Conservation (phyloP, 2,329 filamentous ascomycete species). For the Hypoxylon sp. region DNA sequence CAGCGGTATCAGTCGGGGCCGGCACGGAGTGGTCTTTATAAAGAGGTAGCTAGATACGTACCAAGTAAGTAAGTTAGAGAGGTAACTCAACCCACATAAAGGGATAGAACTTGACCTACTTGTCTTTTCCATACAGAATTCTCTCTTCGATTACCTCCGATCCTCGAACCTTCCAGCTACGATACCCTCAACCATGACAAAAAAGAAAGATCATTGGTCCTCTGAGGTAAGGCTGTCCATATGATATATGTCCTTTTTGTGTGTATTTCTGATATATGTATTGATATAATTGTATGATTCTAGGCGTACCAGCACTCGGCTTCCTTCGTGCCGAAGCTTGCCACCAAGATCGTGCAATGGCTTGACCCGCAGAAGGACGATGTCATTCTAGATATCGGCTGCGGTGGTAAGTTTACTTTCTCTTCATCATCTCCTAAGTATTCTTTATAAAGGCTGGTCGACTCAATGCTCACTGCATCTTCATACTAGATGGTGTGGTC, state of each 20-base stretch:
- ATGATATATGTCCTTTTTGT: background rate
- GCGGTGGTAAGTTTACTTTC: constrained; percentile 65
- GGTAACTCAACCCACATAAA: background rate
- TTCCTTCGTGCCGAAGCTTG: constrained; percentile 74
- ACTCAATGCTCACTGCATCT: constrained; percentile 2
- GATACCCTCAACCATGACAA: constrained; percentile 39
- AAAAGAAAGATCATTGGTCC: constrained; percentile 59
- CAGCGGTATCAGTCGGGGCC: constrained; percentile 12
- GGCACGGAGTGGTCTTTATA: constrained; percentile 31
- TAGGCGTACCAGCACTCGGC: constrained; percentile 74
- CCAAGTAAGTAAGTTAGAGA: constrained; percentile 1
- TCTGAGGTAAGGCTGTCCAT: constrained; percentile 54
- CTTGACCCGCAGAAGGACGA: constrained; percentile 72
- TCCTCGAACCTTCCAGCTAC: background rate
- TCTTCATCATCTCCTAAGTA: background rate
- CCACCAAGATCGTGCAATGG: constrained; percentile 71
- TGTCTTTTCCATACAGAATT: constrained; percentile 15
- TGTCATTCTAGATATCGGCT: constrained; percentile 73
- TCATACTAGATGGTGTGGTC: constrained; percentile 70
- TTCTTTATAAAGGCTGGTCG: background rate
- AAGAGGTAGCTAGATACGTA: background rate
- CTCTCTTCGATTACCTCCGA: background rate
- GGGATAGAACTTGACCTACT: background rate
- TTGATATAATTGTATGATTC: constrained; percentile 13
- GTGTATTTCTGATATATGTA: background rate